phyloP scores from a whole-genome alignment of 2,329 filamentous ascomycete species.

The Colletotrichum eremochloae region DNA sequence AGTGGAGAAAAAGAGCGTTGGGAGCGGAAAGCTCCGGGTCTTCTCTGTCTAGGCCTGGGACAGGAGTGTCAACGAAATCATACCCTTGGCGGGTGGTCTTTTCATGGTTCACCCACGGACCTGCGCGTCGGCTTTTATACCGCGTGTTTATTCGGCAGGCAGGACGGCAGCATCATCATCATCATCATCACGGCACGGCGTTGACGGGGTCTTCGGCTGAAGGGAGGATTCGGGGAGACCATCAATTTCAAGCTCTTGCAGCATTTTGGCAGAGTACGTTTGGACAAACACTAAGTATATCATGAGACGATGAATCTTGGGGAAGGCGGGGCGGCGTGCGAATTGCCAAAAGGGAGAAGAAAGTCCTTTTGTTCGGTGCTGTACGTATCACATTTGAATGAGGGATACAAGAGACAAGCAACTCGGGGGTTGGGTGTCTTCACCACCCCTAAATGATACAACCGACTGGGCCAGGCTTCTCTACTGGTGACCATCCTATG shows the following conservation, averaged over 20 bases:
- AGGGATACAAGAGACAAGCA: slow-evolving; percentile 25
- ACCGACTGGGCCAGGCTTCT: background rate
- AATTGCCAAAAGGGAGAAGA: background rate
- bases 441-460: background rate
- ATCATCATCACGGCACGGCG: slow-evolving; percentile 40
- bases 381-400: slow-evolving; percentile 17
- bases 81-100: slow-evolving; percentile 17
- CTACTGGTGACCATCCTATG: no score
- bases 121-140: slow-evolving; percentile 31
- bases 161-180: slow-evolving; percentile 34
- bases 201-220: slow-evolving; percentile 36
- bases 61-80: background rate
- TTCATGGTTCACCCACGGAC: slow-evolving; percentile 13
- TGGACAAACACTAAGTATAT: slow-evolving; percentile 19
- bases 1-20: background rate
- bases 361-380: slow-evolving; percentile 1
- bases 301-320: slow-evolving; percentile 21
- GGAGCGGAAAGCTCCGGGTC: background rate
- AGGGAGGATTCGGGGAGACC: slow-evolving; percentile 9
- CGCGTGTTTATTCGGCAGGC: slow-evolving; percentile 27
- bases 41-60: background rate
- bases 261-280: slow-evolving; percentile 36
- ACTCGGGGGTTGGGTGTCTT: slow-evolving; percentile 3
- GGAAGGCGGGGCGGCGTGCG: background rate
- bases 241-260: slow-evolving; percentile 14